These are phyloP conservation scores for Didymella keratinophila DNA, from an alignment of 2,329 filamentous ascomycete genomes.

Conservation along the genomic window DNA sequence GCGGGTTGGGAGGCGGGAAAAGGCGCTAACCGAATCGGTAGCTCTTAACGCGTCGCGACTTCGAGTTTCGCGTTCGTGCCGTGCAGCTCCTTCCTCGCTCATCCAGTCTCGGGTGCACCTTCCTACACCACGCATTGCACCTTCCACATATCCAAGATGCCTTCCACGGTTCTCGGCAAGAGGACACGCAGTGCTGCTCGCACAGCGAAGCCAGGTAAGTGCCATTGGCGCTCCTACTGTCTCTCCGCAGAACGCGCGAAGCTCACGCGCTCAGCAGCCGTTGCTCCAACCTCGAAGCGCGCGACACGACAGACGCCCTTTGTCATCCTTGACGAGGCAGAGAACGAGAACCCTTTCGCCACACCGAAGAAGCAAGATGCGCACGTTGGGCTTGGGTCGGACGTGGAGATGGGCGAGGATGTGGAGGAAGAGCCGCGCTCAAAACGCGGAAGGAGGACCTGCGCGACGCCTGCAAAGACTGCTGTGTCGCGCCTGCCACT, in stretches of 20 bases:
- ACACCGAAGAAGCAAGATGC: conserved; percentile 45
- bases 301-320: conserved; percentile 55
- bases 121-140: conserved; percentile 34
- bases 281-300: conserved; percentile 42
- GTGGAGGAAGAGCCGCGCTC: conserved; percentile 44
- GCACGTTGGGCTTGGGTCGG: conserved; percentile 54
- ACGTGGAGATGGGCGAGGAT: conserved; percentile 53
- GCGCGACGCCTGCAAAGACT: conserved; percentile 57
- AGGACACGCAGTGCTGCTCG: conserved; percentile 46
- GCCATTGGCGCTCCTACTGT: conserved; percentile 16
- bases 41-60: conserved; percentile 34
- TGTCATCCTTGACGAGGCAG: conserved; percentile 65
- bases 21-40: conserved; percentile 14
- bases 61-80: conserved; percentile 25
- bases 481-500: conserved; percentile 52
- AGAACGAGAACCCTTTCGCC: conserved; percentile 70
- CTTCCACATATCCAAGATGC: conserved; percentile 37
- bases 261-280: conserved; percentile 39
- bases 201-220: conserved; percentile 39
- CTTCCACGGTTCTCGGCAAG: conserved; percentile 50
- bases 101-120: conserved; percentile 26
- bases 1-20: neutral
- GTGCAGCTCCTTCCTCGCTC: conserved; percentile 27
- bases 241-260: conserved; percentile 29
- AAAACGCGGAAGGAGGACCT: conserved; percentile 44